Percentiles rank a stretch among this genome's conserved stretches.
phyloP scores from a whole-genome alignment of 495 filamentous ascomycete genomes.

The Trichocladium uniseriatum region DNA sequence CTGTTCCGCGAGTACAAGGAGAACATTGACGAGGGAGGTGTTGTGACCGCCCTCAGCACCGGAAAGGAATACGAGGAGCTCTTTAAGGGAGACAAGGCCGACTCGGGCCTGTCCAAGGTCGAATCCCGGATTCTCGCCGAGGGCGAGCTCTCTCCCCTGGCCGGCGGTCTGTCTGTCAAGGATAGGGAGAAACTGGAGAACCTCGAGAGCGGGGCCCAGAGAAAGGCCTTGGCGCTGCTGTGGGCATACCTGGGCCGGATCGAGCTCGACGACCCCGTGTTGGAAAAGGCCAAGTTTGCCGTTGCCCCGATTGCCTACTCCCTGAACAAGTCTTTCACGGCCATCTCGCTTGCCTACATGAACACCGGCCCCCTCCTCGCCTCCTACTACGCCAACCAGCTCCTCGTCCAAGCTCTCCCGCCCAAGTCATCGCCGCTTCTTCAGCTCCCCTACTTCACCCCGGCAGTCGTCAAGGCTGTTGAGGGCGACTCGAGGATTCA shows the following conservation, averaged over 20 bases:
- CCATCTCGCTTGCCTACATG: conserved; percentile 79
- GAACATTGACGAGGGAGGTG: conserved; percentile 64
- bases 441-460: conserved; percentile 83
- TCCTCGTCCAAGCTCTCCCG: conserved; percentile 78
- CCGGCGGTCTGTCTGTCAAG: conserved; percentile 55
- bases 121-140: conserved; percentile 66
- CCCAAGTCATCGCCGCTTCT: conserved; percentile 79
- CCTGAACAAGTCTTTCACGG: conserved; percentile 74
- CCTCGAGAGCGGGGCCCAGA: conserved; percentile 57
- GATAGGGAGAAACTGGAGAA: conserved; percentile 60
- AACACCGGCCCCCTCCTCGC: conserved; percentile 72
- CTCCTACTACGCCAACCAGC: conserved; percentile 73
- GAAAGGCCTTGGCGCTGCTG: conserved; percentile 80
- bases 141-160: conserved; percentile 37
- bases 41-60: conserved; percentile 68
- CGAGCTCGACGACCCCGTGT: conserved; percentile 57
- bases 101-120: conserved; percentile 66
- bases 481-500: conserved; percentile 71
- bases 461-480: conserved; percentile 59
- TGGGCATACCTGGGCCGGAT: conserved; percentile 93
- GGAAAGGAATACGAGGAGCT: conserved; percentile 66
- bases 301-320: conserved; percentile 76
- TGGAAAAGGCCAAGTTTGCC: conserved; percentile 69
- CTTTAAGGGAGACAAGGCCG: conserved; percentile 62
- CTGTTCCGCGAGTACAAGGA: conserved; percentile 90